Base-by-base conservation (phyloP, 257 asterid species). In the Vinca minor region DNA sequence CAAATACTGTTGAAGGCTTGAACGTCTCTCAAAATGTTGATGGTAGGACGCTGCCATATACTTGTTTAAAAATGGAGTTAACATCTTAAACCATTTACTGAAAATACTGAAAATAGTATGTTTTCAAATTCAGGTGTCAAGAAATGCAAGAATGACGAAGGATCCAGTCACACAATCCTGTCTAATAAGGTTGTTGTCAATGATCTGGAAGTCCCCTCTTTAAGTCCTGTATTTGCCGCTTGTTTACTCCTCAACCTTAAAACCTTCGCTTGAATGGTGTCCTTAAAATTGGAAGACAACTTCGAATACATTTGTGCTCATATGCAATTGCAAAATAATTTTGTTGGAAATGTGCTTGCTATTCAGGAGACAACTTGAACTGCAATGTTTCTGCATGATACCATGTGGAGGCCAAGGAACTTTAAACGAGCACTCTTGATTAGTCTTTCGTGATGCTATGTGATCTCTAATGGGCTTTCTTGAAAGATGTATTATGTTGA, bases 31-130 rank as follows among this genome's bases (percentile, higher is more conserved):
- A 60, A 60, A 65, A 53, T 59, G 45, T 53, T 48, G 75, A 76
- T 71, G 96, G 89, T 83, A 76, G 62, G 25, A 57, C 26, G 23
- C 10, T 68, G 58, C 15, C 35, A 50, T 23, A 71, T 35, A 41
- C 53, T 65, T 36, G 12, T 38, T 64, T 38, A 42, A 53, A 28
- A 41, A 31, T 12, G 28, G 62, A 38, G 46, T 42, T 61, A 28
- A 31, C 5, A 0, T 5, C 61, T 29, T 28, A 20, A 66, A 52
- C 41, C 69, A 48, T 42, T 32, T 70, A 36, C 69, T 50, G 56
- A 55, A 59, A 53, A 41, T 70, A 36, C 69, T 50, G 56, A 55
- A 59, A 53, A 41, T 50, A n/a, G 44, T 70, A 15, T 62, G 20
- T 41, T 68, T 76, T 67, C 4, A 14, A 48, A 58, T 70, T 47